Evolutionary conservation across 2,329 filamentous ascomycete species (phyloP), one percentile per base, ranked within the genome.

Genomic region (Curvularia sp.): DNA sequence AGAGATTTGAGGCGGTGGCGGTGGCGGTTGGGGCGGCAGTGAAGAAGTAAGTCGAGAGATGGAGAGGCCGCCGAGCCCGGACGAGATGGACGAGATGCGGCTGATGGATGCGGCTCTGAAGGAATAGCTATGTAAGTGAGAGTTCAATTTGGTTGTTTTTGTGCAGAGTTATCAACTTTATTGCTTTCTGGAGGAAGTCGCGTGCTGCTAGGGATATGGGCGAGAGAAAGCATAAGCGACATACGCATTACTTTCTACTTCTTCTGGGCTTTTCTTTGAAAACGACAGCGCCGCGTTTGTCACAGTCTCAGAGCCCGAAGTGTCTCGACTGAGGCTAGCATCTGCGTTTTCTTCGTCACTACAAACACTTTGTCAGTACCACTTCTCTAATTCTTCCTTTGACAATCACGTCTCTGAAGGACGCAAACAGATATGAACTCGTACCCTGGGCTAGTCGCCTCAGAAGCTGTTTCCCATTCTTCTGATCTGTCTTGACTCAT

Each of bases 201-300:
- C 15, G 5, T 6, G 12, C 13, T 30, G 6, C 13, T 13, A 19
- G 3, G 12, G 36, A n/a, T 30, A n/a, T 25, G 28, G 10, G 30
- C 3, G 9, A 21, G 34, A 23, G 15, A n/a, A 25, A 9, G 12
- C 9, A n/a, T n/a, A n/a, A n/a, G 9, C 15, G 15, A 51, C 58
- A 15, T 57, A 60, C 54, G 49, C 54, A 32, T 53, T 30, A n/a
- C 15, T 30, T 42, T 50, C 34, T 7, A 60, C 46, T 38, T 58
- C 49, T 8, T 58, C 58, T 15, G 36, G 19, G 27, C 38, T 55
- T 19, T 21, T 45, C n/a, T 34, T 30, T 19, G 46, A 32, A 41
- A 49, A 58, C 13, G 28, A 25, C 9, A 23, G 28, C 4, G 41
- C 27, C 13, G 19, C 8, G 28, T 25, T 13, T 15, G 18, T 1